Percentiles rank a stretch among this genome's conserved stretches.
Conservation (phyloP, 805 yeast species). For the Scheffersomyces coipomensis region DNA sequence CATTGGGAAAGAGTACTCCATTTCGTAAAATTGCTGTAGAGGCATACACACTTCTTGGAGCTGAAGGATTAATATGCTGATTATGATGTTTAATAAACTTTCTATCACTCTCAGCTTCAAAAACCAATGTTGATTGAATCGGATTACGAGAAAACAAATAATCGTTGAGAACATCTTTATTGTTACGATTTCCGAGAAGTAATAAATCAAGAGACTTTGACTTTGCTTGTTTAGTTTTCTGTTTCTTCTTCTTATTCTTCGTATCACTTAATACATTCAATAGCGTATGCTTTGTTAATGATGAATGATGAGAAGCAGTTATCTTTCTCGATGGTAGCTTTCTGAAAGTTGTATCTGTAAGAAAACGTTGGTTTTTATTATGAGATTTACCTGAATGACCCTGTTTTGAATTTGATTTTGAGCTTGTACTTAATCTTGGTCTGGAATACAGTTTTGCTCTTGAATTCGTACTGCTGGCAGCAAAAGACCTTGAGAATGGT, state of each 20-base stretch:
- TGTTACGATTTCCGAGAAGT: background rate
- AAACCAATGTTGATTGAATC: constrained; percentile 1
- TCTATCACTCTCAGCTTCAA: constrained; percentile 34
- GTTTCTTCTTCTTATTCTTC: too few species aligned
- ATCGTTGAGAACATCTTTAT: background rate
- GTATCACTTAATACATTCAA: too few species aligned
- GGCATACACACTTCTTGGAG: background rate
- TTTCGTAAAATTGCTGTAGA: background rate
- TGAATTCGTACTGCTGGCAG: background rate
- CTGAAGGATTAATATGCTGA: background rate
- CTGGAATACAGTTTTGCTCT: background rate
- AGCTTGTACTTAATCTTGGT: too few species aligned
- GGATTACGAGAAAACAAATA: background rate
- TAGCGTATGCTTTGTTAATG: too few species aligned
- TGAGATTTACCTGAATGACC: too few species aligned
- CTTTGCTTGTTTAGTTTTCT: background rate
- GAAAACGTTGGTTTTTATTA: background rate
- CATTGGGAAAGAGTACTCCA: constrained; percentile 8
- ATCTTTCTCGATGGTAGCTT: background rate
- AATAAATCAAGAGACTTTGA: background rate
- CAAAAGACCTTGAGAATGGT: too few species aligned
- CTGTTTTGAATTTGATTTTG: too few species aligned
- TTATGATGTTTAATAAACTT: constrained; percentile 9
- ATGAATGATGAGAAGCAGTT: too few species aligned
- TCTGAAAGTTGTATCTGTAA: background rate